A percentile compares a stretch with the other conserved stretches of the same genome.
These are phyloP conservation scores for Fusarium dimerum DNA, from an alignment of 2,329 filamentous ascomycete species.

Conservation along the genomic window DNA sequence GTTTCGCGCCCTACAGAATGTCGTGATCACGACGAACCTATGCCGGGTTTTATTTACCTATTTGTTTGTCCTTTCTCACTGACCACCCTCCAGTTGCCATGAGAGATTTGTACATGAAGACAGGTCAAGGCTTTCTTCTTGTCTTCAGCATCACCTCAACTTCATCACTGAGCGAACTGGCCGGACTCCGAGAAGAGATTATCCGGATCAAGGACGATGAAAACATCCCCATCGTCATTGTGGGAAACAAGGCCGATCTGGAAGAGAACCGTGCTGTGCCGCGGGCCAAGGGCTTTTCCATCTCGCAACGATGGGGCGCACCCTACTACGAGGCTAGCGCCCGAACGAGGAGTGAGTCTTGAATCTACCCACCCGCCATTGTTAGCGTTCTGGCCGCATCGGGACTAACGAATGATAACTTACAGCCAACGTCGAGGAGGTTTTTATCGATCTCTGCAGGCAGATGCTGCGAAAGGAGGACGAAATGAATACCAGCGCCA, in stretches of 20 bases:
- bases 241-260: slow-evolving; percentile 88
- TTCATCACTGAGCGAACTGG: slow-evolving; percentile 80
- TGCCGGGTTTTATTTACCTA: too few species aligned
- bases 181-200: slow-evolving; percentile 83
- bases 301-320: slow-evolving; percentile 85
- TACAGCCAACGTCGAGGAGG: slow-evolving; percentile 90
- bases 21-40: background rate
- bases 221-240: slow-evolving; percentile 82
- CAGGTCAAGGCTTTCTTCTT: slow-evolving; percentile 85
- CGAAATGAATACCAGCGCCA: slow-evolving; percentile 35
- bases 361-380: slow-evolving; percentile 30
- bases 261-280: slow-evolving; percentile 82
- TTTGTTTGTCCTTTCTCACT: slow-evolving; percentile 12
- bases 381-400: slow-evolving; percentile 12
- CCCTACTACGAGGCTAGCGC: slow-evolving; percentile 93
- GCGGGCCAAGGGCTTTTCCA: slow-evolving; percentile 75
- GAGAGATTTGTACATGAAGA: slow-evolving; percentile 90
- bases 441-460: slow-evolving; percentile 81
- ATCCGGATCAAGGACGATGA: slow-evolving; percentile 89
- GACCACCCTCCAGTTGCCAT: slow-evolving; percentile 51
- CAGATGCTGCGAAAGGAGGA: slow-evolving; percentile 80
- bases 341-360: slow-evolving; percentile 66
- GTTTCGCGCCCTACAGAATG: slow-evolving; percentile 2
- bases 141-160: slow-evolving; percentile 89
- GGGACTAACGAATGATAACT: slow-evolving; percentile 44